Evolutionary conservation across 202 grass and related monocot species (phyloP).

Genomic region (Schoenoplectus tabernaemontani): DNA sequence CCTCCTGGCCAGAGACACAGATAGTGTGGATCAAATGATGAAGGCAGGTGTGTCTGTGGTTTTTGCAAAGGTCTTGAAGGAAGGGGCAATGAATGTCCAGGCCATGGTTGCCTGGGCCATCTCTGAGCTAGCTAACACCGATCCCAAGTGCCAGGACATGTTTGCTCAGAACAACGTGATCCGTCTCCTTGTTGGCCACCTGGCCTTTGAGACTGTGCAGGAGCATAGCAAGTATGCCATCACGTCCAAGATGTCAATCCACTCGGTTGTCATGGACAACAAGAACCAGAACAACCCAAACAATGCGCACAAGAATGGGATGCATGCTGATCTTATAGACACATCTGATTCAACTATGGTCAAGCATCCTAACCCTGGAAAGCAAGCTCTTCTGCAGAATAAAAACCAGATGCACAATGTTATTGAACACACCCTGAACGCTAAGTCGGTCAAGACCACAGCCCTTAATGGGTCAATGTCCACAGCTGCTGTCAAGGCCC

Average conservation of each 20-base stretch:
- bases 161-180: conserved; percentile 81
- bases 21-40: conserved; percentile 95
- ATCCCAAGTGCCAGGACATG: conserved; percentile 83
- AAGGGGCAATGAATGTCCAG: conserved; percentile 91
- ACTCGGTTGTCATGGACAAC: conserved; percentile 82
- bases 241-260: conserved; percentile 73
- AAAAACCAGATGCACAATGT: conserved; percentile 75
- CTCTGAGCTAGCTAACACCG: conserved; percentile 71
- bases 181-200: conserved; percentile 65
- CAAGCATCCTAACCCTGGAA: conserved; percentile 22
- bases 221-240: conserved; percentile 91
- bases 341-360: conserved; percentile 14
- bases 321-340: conserved; percentile 29
- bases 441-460: conserved; percentile 32
- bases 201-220: conserved; percentile 94
- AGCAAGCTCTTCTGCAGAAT: conserved; percentile 20
- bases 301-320: not conserved
- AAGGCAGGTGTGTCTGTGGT: conserved; percentile 54
- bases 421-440: conserved; percentile 60
- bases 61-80: conserved; percentile 94
- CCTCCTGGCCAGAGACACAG: conserved; percentile 67
- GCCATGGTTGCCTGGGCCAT: conserved; percentile 88
- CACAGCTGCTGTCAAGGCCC: conserved; percentile 51
- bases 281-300: conserved; percentile 28
- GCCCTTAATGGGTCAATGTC: conserved; percentile 39